phyloP scores from a whole-genome alignment of 345 rosid species.

The Gossypium sturtianum region DNA sequence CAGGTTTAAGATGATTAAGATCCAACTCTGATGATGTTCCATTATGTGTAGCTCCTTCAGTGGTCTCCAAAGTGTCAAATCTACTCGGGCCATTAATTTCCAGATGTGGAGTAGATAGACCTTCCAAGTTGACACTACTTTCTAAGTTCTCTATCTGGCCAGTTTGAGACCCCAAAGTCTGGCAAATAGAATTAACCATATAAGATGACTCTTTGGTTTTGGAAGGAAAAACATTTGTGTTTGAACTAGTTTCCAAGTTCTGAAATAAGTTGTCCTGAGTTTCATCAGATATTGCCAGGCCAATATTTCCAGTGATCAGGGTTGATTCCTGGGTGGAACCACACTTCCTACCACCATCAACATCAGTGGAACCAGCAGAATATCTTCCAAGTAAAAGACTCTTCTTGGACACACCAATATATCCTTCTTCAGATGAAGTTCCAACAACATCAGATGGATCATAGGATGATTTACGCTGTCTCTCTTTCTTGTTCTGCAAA shows the following conservation, averaged over 20 bases:
- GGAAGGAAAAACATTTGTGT: conserved; percentile 37
- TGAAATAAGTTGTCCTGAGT: conserved; percentile 60
- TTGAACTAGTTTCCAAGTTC: conserved; percentile 49
- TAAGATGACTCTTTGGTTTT: conserved; percentile 48
- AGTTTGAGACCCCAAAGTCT: conserved; percentile 31
- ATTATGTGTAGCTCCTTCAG: conserved; percentile 34
- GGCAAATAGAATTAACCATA: conserved; percentile 36
- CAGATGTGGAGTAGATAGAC: conserved; percentile 39
- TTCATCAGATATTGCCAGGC: conserved; percentile 54
- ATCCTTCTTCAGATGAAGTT: conserved; percentile 94
- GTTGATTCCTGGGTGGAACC: conserved; percentile 66
- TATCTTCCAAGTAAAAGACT: conserved; percentile 72
- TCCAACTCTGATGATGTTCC: conserved; percentile 41
- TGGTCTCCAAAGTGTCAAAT: conserved; percentile 33
- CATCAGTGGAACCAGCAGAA: conserved; percentile 70
- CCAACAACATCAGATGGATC: conserved; percentile 89
- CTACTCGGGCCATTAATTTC: conserved; percentile 48
- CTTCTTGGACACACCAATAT: conserved; percentile 55
- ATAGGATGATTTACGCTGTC: conserved; percentile 83
- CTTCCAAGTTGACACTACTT: conserved; percentile 41
- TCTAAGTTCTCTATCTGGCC: conserved; percentile 44
- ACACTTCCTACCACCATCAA: conserved; percentile 85
- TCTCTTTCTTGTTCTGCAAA: conserved; percentile 89
- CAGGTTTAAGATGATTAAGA: conserved; percentile 39
- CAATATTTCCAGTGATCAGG: conserved; percentile 33